phyloP scores from a whole-genome alignment of 169 alveolate genomes.

The Plasmodium malariae region DNA sequence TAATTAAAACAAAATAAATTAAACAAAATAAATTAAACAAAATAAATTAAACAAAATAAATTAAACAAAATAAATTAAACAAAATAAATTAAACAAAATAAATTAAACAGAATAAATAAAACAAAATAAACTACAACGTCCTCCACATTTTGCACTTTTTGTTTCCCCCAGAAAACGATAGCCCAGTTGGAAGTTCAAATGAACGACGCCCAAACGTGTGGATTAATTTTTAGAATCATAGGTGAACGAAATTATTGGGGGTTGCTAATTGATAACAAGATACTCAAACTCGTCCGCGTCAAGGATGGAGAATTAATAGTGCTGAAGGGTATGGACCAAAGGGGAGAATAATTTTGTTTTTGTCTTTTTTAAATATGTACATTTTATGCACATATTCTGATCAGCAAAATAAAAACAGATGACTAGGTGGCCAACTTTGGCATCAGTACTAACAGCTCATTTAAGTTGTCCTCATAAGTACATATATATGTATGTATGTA shows the following conservation, averaged over 20 bases:
- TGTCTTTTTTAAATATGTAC: not conserved
- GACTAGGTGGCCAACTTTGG: too few species aligned
- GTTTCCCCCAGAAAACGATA: constrained; percentile 43
- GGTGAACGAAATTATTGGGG: constrained; percentile 74
- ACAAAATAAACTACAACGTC: not conserved
- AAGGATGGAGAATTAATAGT: constrained; percentile 58
- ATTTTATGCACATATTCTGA: too few species aligned
- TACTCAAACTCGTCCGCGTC: constrained; percentile 33
- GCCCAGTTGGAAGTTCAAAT: constrained; percentile 76
- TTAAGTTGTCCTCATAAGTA: not conserved
- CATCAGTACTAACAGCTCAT: too few species aligned
- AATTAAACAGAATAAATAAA: too few species aligned
- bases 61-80: too few species aligned
- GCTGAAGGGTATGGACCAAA: constrained; percentile 42
- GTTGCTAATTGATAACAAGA: constrained; percentile 53
- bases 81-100: too few species aligned
- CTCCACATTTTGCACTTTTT: not conserved
- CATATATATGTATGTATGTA: too few species aligned
- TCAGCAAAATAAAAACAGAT: too few species aligned
- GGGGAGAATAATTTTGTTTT: constrained; percentile 5
- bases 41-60: too few species aligned
- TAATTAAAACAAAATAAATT: too few species aligned
- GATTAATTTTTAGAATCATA: constrained; percentile 51
- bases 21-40: too few species aligned
- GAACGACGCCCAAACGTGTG: constrained; percentile 65